Percentiles rank a stretch among this genome's conserved stretches.
phyloP scores from a whole-genome alignment of 176 grass and related monocot genomes.

The Aegilops tauschii region DNA sequence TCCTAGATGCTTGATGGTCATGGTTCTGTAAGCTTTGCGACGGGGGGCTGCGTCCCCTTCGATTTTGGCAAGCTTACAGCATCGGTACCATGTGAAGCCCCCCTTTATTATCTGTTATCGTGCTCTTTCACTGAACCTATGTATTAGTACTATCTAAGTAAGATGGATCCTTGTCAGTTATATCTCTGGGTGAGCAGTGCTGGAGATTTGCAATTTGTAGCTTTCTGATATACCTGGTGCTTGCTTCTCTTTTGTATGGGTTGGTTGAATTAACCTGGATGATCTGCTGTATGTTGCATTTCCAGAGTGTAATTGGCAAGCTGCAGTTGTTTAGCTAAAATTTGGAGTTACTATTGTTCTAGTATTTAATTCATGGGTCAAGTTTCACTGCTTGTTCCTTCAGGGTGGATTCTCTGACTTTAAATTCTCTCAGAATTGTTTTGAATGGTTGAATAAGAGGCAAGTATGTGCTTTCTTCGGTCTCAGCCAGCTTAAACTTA shows the following conservation, averaged over 20 bases:
- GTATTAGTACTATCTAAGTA: conserved; percentile 3
- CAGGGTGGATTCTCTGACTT: background rate
- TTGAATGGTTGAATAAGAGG: background rate
- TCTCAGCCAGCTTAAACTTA: background rate
- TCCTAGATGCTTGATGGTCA: conserved; percentile 7
- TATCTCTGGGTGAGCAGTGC: background rate
- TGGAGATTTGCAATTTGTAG: background rate
- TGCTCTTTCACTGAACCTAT: conserved; percentile 17
- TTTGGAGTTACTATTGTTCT: background rate
- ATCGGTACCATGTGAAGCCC: conserved; percentile 9
- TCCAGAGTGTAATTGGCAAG: background rate
- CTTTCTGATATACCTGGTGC: background rate
- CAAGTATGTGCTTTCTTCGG: background rate
- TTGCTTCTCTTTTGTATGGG: background rate
- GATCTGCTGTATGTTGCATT: background rate
- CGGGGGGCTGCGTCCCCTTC: conserved; percentile 10
- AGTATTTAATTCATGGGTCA: background rate
- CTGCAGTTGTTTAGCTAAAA: background rate
- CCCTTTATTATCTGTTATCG: background rate
- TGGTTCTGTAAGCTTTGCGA: conserved; percentile 49
- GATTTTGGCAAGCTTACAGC: conserved; percentile 24
- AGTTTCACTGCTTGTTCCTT: background rate
- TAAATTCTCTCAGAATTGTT: background rate
- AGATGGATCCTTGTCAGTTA: conserved; percentile 9
- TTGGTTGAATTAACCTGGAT: background rate